These are phyloP conservation scores for Macrocybe gigantea DNA, from an alignment of 768 basidiomycete species.

Conservation along the genomic window DNA sequence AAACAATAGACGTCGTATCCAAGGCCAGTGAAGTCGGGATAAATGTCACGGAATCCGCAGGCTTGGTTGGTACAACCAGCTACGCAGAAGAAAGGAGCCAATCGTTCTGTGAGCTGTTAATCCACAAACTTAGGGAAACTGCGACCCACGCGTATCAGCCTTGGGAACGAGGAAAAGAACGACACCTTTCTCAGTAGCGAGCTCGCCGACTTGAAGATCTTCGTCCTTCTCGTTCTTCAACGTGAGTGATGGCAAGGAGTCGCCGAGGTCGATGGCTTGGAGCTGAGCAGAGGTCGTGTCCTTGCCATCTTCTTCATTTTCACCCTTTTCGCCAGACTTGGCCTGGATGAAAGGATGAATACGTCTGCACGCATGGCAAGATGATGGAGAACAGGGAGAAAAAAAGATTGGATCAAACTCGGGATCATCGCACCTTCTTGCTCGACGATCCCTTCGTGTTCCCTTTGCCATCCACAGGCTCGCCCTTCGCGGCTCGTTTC, in stretches of 20 bases:
- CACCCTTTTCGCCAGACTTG: conserved; percentile 23
- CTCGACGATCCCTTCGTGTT: conserved; percentile 25
- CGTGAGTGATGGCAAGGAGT: conserved; percentile 62
- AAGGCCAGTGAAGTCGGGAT: conserved; percentile 64
- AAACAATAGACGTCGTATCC: conserved; percentile 80
- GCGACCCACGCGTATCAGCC: conserved; percentile 71
- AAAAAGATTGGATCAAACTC: conserved; percentile 6
- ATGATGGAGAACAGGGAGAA: background rate
- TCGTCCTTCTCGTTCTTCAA: conserved; percentile 85
- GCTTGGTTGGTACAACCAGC: conserved; percentile 93
- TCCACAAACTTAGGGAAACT: background rate
- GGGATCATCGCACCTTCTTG: conserved; percentile 29
- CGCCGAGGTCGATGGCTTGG: conserved; percentile 61
- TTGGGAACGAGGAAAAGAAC: conserved; percentile 82
- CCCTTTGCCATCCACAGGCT: conserved; percentile 25
- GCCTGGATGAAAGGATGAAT: conserved; percentile 19
- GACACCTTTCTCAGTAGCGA: conserved; percentile 67
- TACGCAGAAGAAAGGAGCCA: conserved; percentile 17
- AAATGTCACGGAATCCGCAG: conserved; percentile 84
- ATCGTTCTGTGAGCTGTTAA: background rate
- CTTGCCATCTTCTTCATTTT: conserved; percentile 18
- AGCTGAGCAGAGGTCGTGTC: conserved; percentile 15
- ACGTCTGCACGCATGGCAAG: no score
- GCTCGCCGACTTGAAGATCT: conserved; percentile 60
- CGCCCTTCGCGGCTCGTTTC: conserved; percentile 5